Conservation (phyloP, 164 flowering plant species). For the Houttuynia cordata region DNA sequence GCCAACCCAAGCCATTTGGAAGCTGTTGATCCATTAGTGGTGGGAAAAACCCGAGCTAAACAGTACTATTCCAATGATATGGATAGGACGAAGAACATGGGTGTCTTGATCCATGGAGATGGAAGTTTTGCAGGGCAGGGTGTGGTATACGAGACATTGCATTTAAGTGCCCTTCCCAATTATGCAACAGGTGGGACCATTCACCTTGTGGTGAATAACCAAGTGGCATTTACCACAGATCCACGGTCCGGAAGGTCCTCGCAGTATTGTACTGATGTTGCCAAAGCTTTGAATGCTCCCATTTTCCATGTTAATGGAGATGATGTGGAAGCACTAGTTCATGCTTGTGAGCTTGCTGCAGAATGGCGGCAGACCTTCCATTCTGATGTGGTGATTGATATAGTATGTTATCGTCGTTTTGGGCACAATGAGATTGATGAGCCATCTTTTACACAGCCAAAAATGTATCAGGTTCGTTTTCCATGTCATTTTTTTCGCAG, state of each 20-base stretch:
- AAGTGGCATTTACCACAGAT: slow-evolving; percentile 97
- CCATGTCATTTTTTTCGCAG: neutral
- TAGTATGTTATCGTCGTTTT: slow-evolving; percentile 89
- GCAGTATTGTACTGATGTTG: slow-evolving; percentile 95
- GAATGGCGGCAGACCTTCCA: slow-evolving; percentile 99
- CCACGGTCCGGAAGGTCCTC: slow-evolving; percentile 95
- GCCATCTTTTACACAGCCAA: slow-evolving; percentile 95
- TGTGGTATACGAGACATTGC: slow-evolving; percentile 93
- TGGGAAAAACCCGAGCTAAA: slow-evolving; percentile 93
- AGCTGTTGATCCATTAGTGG: slow-evolving; percentile 92
- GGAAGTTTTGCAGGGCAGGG: slow-evolving; percentile 99
- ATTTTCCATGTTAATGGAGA: slow-evolving; percentile 97
- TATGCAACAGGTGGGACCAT: slow-evolving; percentile 96
- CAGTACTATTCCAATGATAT: slow-evolving; percentile 83
- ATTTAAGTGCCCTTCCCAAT: slow-evolving; percentile 97
- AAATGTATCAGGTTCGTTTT: slow-evolving; percentile 77
- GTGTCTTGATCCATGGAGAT: slow-evolving; percentile 89
- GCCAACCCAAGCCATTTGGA: slow-evolving; percentile 99
- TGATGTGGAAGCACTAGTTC: slow-evolving; percentile 94
- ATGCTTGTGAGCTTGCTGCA: slow-evolving; percentile 93
- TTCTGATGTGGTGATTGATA: slow-evolving; percentile 93
- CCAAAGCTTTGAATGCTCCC: slow-evolving; percentile 94
- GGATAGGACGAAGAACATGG: slow-evolving; percentile 80
- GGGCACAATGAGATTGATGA: slow-evolving; percentile 99
- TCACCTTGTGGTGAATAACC: slow-evolving; percentile 94